Conservation (phyloP, 495 filamentous ascomycete species). For the Hyphodiscus hymeniophilus region DNA sequence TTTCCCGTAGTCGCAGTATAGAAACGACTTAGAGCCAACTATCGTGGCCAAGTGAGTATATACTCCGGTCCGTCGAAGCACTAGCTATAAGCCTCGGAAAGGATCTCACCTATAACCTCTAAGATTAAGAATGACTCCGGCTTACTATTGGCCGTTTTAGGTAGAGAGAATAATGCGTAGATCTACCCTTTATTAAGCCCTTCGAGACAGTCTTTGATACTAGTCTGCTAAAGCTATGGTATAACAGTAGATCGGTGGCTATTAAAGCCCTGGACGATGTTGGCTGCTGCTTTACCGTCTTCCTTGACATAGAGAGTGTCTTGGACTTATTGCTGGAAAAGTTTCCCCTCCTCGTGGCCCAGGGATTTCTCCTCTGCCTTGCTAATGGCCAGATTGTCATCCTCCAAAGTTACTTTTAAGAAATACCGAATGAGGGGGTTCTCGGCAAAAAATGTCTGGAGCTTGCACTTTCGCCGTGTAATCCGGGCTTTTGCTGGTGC, state of each 20-base stretch:
- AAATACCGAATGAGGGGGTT: conserved; percentile 4
- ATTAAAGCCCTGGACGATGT: conserved; percentile 1
- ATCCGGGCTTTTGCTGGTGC: conserved; percentile 5
- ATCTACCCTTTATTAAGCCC: conserved; percentile 6
- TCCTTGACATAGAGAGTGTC: neutral
- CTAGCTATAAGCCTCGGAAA: neutral
- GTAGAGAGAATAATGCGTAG: neutral
- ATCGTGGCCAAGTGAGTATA: neutral
- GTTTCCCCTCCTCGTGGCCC: neutral
- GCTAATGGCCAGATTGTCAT: too few relatives aligned
- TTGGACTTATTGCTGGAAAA: neutral
- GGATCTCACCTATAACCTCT: neutral
- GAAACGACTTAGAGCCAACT: neutral
- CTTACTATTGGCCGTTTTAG: conserved; percentile 3
- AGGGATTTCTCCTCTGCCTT: neutral
- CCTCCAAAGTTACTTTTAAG: too few relatives aligned
- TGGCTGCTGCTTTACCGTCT: conserved; percentile 2
- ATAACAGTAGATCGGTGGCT: conserved; percentile 2
- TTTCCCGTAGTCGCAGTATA: neutral
- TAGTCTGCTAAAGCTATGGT: neutral
- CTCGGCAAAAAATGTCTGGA: conserved; percentile 4
- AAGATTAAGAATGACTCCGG: conserved; percentile 6
- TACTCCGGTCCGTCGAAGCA: neutral
- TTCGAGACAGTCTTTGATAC: conserved; percentile 1
- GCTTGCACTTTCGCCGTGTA: neutral